Evolutionary conservation across 192 early-diverging fungal genomes (phyloP).

Genomic region (Funneliformis geosporum): DNA sequence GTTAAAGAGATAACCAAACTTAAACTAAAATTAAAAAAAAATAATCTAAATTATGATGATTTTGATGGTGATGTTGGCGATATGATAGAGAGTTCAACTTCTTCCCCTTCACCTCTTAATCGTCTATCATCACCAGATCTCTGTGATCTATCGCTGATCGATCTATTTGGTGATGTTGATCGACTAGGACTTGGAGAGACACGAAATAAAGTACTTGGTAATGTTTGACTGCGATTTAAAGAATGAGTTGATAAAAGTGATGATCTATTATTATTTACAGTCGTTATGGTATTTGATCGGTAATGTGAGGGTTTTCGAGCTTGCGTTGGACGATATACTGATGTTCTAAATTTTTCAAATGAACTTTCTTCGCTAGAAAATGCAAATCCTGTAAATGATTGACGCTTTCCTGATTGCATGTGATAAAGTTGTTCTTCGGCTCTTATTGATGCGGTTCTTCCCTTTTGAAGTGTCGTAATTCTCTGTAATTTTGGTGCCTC

Average conservation of each 20-base stretch:
- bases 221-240: conserved; percentile 16
- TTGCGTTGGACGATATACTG: conserved; percentile 39
- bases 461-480: background rate
- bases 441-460: conserved; percentile 8
- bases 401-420: conserved; percentile 45
- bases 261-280: background rate
- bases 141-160: background rate
- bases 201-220: conserved; percentile 14
- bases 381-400: conserved; percentile 51
- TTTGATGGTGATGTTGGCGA: background rate
- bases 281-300: background rate
- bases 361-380: conserved; percentile 45
- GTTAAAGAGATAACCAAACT: background rate
- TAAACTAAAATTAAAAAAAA: background rate
- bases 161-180: background rate
- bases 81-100: conserved; percentile 23
- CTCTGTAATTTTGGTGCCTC: conserved; percentile 4
- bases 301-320: background rate
- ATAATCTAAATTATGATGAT: background rate
- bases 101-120: background rate
- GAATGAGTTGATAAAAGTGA: conserved; percentile 1
- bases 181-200: background rate
- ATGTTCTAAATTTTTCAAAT: conserved; percentile 43
- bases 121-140: background rate
- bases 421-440: conserved; percentile 40